Conservation (phyloP, 75 land plant species). For the Sequoia sempervirens region DNA sequence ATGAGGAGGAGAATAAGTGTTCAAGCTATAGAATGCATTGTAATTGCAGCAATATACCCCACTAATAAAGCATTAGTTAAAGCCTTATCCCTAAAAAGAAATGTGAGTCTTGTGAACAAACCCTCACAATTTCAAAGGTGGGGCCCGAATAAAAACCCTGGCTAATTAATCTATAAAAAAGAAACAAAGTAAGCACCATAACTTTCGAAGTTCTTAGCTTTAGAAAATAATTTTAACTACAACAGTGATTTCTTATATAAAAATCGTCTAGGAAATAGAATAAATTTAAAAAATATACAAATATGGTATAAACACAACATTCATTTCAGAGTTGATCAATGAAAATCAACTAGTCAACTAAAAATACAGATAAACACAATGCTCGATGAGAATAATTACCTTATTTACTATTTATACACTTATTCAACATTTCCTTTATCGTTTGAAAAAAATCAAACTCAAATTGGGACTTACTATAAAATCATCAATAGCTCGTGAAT, state of each 20-base stretch:
- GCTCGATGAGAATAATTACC: not conserved
- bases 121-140: no score
- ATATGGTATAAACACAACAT: not conserved
- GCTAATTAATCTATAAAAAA: no score
- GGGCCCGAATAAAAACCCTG: no score
- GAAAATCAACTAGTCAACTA: not conserved
- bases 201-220: not conserved
- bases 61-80: no score
- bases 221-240: not conserved
- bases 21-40: no score
- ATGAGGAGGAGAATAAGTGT: no score
- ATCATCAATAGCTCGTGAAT: not conserved
- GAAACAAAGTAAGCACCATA: not conserved
- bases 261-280: not conserved
- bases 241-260: not conserved
- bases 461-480: not conserved
- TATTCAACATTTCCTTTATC: not conserved
- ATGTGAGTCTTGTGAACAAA: not conserved
- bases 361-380: not conserved
- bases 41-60: no score
- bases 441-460: not conserved
- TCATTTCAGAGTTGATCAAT: not conserved
- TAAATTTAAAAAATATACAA: not conserved
- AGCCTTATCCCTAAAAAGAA: no score
- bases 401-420: conserved; percentile 5